Conservation (phyloP, 108 stramenopile genomes). For the Cyclotella baltica region DNA sequence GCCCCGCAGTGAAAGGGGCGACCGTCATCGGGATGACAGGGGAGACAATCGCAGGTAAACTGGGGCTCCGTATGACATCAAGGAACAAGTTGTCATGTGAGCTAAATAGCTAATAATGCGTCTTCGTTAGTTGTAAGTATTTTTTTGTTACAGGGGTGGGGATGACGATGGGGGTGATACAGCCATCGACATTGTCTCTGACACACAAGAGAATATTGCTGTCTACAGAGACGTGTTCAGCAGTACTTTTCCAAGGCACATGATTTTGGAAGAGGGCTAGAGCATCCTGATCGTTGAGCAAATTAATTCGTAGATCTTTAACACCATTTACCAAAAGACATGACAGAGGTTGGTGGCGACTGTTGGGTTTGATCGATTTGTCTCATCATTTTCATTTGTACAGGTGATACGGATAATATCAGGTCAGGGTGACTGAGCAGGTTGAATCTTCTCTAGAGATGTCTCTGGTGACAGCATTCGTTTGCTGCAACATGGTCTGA, state of each 20-base stretch:
- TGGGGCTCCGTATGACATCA: not conserved
- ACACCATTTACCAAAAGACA: slow-evolving; percentile 3
- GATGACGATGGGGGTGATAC: too few species aligned
- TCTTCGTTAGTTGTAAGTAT: too few species aligned
- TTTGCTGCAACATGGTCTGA: too few species aligned
- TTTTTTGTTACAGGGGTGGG: too few species aligned
- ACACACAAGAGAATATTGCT: too few species aligned
- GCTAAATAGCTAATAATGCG: not conserved
- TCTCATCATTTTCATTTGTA: slow-evolving; percentile 5
- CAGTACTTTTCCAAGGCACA: not conserved
- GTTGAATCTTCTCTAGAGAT: too few species aligned
- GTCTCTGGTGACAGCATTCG: too few species aligned
- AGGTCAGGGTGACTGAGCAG: too few species aligned
- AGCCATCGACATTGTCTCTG: too few species aligned
- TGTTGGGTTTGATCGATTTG: slow-evolving; percentile 5
- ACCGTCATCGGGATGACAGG: not conserved
- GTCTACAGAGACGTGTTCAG: not conserved
- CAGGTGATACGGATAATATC: not conserved
- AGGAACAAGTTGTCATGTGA: not conserved
- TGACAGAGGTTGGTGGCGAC: not conserved
- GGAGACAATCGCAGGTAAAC: not conserved
- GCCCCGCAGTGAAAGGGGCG: not conserved
- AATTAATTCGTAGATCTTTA: slow-evolving; percentile 6
- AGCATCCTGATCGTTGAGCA: not conserved
- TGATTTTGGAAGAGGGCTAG: not conserved